Base-by-base conservation (phyloP, 352 stramenopile species). In the Phytophthora crassamura region DNA sequence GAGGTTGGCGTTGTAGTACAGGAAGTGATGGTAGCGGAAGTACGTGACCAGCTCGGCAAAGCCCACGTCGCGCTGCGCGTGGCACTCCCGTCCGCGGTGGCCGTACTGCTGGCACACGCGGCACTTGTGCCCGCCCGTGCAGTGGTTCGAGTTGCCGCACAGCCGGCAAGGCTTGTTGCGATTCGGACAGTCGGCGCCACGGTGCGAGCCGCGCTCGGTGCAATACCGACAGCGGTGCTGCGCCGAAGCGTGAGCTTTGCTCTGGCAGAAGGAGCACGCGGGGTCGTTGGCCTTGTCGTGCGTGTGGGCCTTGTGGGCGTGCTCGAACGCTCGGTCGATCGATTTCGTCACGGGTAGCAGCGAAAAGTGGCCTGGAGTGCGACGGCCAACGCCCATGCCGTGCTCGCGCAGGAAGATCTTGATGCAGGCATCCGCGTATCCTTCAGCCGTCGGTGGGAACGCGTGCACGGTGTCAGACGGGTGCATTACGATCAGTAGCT, bases 1-100 rank as follows among this genome's bases (percentile, higher is more conserved):
- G 51, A 95, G 74, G 57, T 95, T 95, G 34, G 80, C 79, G 68
- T 93, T 94, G 81, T 95, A 95, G 64, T 95, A 95, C 15, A 95
- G 71, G 63, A 93, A 95, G 57, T 94, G 80, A 41, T 95, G 87
- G 65, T 89, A 95, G 16, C 86, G 87, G 64, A 93, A 95, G 72
- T 92, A 93, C 36, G 87, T 91, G 30, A 94, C 48, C 47, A 95
- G 67, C 62, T 95, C 87, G 14, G 87, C 76, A 64, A 91, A 75
- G 5, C 87, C 87, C 14, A 94, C 87, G 56, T 93, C 85, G 51
- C 87, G 81, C 53, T 95, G 87, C 33, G 77, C 74, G 64, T 95
- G 87, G 63, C 87, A 95, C 55, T 95, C 85, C 39, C 87, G 87
- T 35, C 87, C 87, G 33, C 87, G 87, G 63, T 95, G 87, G 22